phyloP scores from a whole-genome alignment of 169 alveolate species.

The Eimeria tenella region DNA sequence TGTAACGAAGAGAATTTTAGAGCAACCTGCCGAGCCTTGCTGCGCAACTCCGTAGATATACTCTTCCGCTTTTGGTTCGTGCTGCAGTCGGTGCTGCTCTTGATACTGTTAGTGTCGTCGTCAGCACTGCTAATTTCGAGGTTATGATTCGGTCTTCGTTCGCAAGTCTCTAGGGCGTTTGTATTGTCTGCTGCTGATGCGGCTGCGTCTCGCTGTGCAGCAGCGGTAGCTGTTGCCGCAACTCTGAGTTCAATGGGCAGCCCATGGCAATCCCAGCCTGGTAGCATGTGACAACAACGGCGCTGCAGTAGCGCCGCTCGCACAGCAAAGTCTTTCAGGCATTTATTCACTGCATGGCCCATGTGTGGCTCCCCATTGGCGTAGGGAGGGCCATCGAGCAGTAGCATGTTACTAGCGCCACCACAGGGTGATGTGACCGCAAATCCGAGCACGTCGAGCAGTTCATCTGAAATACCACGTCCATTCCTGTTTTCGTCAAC shows the following conservation, averaged over 20 bases:
- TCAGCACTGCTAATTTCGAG: background rate
- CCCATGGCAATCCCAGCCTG: conserved; percentile 95
- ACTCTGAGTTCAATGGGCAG: conserved; percentile 90
- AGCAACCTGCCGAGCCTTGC: conserved; percentile 56
- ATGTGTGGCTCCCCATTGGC: conserved; percentile 92
- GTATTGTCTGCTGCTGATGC: conserved; percentile 47
- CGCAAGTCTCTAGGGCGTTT: background rate
- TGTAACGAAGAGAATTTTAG: conserved; percentile 54
- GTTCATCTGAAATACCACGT: conserved; percentile 5
- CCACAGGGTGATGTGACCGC: conserved; percentile 51
- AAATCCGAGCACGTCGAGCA: conserved; percentile 22
- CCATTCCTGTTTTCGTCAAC: background rate
- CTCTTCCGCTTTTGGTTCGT: background rate
- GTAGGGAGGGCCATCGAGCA: conserved; percentile 94
- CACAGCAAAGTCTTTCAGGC: conserved; percentile 88
- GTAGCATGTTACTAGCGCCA: conserved; percentile 53
- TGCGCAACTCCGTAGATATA: conserved; percentile 32
- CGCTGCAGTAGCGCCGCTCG: conserved; percentile 83
- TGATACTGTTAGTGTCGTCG: background rate
- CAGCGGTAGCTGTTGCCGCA: conserved; percentile 25
- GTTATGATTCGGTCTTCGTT: too few species aligned
- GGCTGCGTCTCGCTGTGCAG: conserved; percentile 69
- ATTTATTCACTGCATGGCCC: conserved; percentile 92
- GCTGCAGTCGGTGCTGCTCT: conserved; percentile 50
- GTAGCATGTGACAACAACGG: conserved; percentile 85